Evolutionary conservation across 305 asterid species (phyloP).

Genomic region (Fraxinus dipetala): DNA sequence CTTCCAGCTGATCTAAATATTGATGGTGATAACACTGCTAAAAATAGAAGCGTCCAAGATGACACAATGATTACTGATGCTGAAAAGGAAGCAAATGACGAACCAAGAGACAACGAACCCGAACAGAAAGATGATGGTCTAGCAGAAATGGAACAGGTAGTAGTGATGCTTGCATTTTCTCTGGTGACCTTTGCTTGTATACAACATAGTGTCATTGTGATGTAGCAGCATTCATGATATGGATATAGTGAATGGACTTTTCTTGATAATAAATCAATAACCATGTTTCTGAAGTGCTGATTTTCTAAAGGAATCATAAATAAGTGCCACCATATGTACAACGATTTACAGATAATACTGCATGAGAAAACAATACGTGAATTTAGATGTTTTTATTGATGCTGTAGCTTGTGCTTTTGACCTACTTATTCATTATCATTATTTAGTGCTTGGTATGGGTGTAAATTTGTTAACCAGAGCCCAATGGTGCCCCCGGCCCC

Average conservation of each 20-base stretch:
- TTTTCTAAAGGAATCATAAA: not conserved
- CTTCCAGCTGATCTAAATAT: constrained; percentile 79
- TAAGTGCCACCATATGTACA: not conserved
- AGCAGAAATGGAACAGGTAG: constrained; percentile 88
- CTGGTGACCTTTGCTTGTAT: not conserved
- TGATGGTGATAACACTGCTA: constrained; percentile 35
- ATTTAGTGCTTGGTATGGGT: not conserved
- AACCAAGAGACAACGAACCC: constrained; percentile 43
- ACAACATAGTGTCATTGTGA: not conserved
- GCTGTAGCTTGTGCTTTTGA: not conserved
- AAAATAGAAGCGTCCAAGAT: constrained; percentile 34
- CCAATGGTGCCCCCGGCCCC: not conserved
- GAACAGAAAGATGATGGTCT: constrained; percentile 58
- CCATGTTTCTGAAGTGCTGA: not conserved
- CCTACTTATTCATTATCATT: not conserved
- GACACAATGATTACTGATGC: constrained; percentile 58
- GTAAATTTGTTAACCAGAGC: not conserved
- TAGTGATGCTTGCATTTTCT: not conserved
- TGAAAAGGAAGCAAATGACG: constrained; percentile 43
- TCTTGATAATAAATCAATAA: not conserved
- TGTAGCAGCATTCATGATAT: constrained; percentile 11
- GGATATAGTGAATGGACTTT: constrained; percentile 5
- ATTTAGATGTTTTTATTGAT: not conserved
- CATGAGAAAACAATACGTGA: not conserved
- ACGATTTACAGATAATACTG: not conserved